Evolutionary conservation across 371 early-diverging fungal genomes (phyloP), one percentile per base, ranked within the genome.

Genomic region (Rhizomucor pusillus): DNA sequence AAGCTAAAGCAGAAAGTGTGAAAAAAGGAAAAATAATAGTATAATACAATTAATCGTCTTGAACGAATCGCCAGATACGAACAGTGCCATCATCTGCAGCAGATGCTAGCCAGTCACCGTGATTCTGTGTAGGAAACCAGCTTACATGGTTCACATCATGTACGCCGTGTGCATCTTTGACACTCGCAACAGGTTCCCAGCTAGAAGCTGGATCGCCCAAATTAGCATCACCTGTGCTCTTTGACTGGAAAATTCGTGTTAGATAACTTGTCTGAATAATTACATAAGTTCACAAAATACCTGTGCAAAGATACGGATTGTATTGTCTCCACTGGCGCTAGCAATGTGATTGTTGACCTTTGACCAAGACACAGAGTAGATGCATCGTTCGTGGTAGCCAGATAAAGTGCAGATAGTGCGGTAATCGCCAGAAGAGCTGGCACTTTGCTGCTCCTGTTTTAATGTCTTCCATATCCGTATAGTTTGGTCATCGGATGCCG

Each of bases 301-400:
- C 52, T 81, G 61, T 47, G 62, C 73, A 67, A 90, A 85, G 5
- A 94, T 59, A 2, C 83, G 75, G 37, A 97, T 80, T 2, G 68
- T 65, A 67, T 93, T 93, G 67, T 97, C 97, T 4, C 91, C 93
- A 49, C 89, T 81, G 3, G 89, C 86, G 33, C 91, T 93, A 1
- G 92, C 93, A 36, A 97, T 80, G 25, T 58, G 60, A 7, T 81
- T 86, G 43, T 77, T 66, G 19, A 73, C 67, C 39, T 87, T 86
- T 18, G 90, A 87, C 96, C 96, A 97, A 29, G 96, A 90, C 0
- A 97, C 94, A 3, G 90, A 89, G 66, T 93, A 97, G 40, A 97
- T 90, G 35, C 92, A 86, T 25, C 95, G 79, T 9, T 77, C 66
- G 62, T 95, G 93, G 18, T 78, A 73, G 1, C 90, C 86, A 0